These are phyloP conservation scores for Pseudogymnoascus sp. DNA, from an alignment of 2,329 filamentous ascomycete species.

Conservation along the genomic window DNA sequence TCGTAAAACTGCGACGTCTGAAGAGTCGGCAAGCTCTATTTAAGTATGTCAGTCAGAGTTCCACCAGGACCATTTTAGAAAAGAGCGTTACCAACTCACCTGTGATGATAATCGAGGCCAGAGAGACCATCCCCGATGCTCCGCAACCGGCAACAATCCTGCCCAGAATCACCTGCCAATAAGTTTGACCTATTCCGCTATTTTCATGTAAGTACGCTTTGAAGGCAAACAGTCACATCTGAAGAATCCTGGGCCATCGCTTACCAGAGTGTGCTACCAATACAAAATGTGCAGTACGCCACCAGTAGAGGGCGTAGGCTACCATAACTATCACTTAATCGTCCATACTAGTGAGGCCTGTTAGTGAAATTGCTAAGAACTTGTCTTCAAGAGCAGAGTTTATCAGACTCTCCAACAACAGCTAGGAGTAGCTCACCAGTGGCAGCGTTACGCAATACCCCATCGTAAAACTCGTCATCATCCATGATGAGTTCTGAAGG, in stretches of 20 bases:
- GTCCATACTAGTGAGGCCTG: constrained; percentile 11
- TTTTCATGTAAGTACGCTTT: neutral
- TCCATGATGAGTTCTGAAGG: constrained; percentile 18
- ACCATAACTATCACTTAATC: constrained; percentile 4
- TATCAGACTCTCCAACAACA: neutral
- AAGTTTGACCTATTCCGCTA: neutral
- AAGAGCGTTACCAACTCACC: neutral
- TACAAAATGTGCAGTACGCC: constrained; percentile 3
- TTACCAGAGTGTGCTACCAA: constrained; percentile 8
- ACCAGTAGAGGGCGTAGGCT: neutral
- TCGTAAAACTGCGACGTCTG: constrained; percentile 5
- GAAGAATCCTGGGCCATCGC: neutral
- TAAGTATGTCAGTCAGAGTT: neutral
- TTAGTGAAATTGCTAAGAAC: neutral
- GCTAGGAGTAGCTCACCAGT: constrained; percentile 11
- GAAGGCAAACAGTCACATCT: neutral
- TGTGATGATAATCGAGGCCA: constrained; percentile 5
- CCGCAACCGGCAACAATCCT: constrained; percentile 5
- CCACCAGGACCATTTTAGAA: neutral
- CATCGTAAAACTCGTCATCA: constrained; percentile 19
- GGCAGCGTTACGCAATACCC: constrained; percentile 18
- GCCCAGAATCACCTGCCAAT: constrained; percentile 5
- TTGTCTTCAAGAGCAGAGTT: neutral
- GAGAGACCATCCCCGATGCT: constrained; percentile 5
- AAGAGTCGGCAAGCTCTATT: neutral